Evolutionary conservation across 331 rosid genomes (phyloP).

Genomic region (Pyrus hybrid): DNA sequence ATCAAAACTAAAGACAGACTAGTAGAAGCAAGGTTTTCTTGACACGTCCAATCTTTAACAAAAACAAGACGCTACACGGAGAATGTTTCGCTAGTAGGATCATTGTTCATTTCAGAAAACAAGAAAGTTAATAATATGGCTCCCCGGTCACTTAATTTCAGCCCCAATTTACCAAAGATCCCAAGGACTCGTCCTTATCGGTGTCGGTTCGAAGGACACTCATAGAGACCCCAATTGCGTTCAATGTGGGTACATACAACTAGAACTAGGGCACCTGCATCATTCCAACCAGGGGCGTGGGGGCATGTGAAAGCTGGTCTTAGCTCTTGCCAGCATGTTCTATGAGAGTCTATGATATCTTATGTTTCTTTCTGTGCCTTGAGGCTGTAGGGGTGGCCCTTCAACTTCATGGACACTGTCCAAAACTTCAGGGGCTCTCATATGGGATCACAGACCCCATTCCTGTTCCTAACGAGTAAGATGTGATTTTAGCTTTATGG

Average conservation of each 20-base stretch:
- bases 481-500: not conserved
- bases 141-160: not conserved
- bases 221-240: not conserved
- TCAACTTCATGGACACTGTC: slow-evolving; percentile 28
- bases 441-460: not conserved
- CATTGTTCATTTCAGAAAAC: not conserved
- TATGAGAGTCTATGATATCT: not conserved
- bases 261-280: slow-evolving; percentile 9
- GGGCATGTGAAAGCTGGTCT: slow-evolving; percentile 54
- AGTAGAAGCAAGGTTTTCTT: no score
- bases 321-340: slow-evolving; percentile 41
- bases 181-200: slow-evolving; percentile 48
- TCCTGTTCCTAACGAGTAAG: not conserved
- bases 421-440: slow-evolving; percentile 39
- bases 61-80: not conserved
- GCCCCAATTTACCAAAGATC: slow-evolving; percentile 23
- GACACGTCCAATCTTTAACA: no score
- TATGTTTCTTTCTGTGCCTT: not conserved
- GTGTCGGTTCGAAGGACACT: slow-evolving; percentile 48
- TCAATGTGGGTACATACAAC: not conserved
- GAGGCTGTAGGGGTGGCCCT: slow-evolving; percentile 16
- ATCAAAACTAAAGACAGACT: no score
- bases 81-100: not conserved
- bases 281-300: slow-evolving; percentile 47
- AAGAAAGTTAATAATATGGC: not conserved